Evolutionary conservation across 805 yeast genomes (phyloP).

Genomic region (Cyberlindnera maclurae): DNA sequence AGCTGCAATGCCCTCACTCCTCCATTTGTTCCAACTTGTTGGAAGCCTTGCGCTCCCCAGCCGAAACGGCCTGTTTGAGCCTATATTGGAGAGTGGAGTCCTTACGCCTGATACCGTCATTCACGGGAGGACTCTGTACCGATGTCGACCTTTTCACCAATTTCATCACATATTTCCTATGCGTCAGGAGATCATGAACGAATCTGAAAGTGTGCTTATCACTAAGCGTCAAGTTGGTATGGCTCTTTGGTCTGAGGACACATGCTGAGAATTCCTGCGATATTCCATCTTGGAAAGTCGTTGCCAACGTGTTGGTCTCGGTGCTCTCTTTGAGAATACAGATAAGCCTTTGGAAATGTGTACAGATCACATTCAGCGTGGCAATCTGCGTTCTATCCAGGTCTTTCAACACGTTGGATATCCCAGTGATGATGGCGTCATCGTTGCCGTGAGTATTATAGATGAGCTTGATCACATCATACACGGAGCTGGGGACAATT

Average conservation of each 20-base stretch:
- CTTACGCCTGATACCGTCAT: slow-evolving; percentile 10
- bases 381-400: slow-evolving; percentile 68
- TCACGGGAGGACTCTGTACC: neutral
- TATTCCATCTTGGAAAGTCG: slow-evolving; percentile 37
- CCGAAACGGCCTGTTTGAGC: slow-evolving; percentile 24
- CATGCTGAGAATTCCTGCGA: slow-evolving; percentile 63
- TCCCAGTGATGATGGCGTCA: slow-evolving; percentile 45
- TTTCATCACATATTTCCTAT: slow-evolving; percentile 57
- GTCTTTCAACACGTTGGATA: slow-evolving; percentile 59
- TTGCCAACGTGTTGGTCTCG: slow-evolving; percentile 28
- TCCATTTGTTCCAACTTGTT: slow-evolving; percentile 2
- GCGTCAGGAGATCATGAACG: slow-evolving; percentile 51
- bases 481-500: slow-evolving; percentile 53
- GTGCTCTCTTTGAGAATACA: slow-evolving; percentile 42
- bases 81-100: slow-evolving; percentile 20
- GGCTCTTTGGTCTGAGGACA: slow-evolving; percentile 46
- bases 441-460: slow-evolving; percentile 44
- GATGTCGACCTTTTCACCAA: slow-evolving; percentile 38
- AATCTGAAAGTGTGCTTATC: slow-evolving; percentile 55
- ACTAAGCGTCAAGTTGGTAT: slow-evolving; percentile 39
- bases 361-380: slow-evolving; percentile 70
- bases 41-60: slow-evolving; percentile 3
- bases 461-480: slow-evolving; percentile 61
- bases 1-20: neutral
- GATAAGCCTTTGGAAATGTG: slow-evolving; percentile 64